A percentile compares a stretch with the other conserved stretches of the same genome.
These are phyloP conservation scores for Xylaria multiplex DNA, from an alignment of 2,329 filamentous ascomycete species.

Conservation along the genomic window DNA sequence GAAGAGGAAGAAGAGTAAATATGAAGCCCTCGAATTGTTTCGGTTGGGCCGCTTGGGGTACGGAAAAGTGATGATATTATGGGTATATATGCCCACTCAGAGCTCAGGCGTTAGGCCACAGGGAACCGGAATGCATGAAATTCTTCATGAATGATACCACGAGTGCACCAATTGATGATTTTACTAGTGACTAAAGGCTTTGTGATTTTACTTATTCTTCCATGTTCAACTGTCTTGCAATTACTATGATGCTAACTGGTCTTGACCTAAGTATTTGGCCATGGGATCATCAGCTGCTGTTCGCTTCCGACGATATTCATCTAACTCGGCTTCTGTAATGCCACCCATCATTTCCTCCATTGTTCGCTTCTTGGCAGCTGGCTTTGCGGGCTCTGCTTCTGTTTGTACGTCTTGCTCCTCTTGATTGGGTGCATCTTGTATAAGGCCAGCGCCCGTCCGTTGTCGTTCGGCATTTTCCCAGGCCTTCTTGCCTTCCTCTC, in stretches of 20 bases:
- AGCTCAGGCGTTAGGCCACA: conserved; percentile 65
- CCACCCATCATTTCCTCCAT: conserved; percentile 81
- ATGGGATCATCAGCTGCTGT: conserved; percentile 84
- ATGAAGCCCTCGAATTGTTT: conserved; percentile 44
- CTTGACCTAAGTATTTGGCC: conserved; percentile 80
- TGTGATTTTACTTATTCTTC: conserved; percentile 17
- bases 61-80: conserved; percentile 49
- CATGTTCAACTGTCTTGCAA: conserved; percentile 2
- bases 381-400: conserved; percentile 39
- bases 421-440: conserved; percentile 46
- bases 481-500: conserved; percentile 83
- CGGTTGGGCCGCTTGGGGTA: conserved; percentile 45
- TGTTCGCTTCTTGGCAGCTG: conserved; percentile 72
- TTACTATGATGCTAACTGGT: conserved; percentile 66
- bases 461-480: conserved; percentile 79
- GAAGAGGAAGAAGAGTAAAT: conserved; percentile 84
- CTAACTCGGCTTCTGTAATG: conserved; percentile 84
- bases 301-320: conserved; percentile 82
- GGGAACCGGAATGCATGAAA: conserved; percentile 52
- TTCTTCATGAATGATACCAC: conserved; percentile 40
- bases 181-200: conserved; percentile 30
- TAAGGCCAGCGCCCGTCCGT: conserved; percentile 58
- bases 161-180: conserved; percentile 40
- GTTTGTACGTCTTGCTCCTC: conserved; percentile 41
- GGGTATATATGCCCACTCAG: conserved; percentile 55